phyloP scores from a whole-genome alignment of 257 asterid species.

The Coffea canephora region DNA sequence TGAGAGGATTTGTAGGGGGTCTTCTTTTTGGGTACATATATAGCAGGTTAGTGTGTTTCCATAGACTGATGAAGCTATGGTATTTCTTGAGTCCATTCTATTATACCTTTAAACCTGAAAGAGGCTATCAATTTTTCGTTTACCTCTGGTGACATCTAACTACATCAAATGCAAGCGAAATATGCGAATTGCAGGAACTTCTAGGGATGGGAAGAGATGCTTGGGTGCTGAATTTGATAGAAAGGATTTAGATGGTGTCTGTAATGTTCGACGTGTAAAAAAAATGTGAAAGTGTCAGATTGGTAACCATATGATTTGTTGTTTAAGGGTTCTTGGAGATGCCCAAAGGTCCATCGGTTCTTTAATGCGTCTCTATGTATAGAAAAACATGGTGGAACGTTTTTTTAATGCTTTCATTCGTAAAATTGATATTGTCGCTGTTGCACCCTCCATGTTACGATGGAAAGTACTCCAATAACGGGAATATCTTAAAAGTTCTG shows the following conservation, averaged over 20 bases:
- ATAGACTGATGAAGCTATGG: not conserved
- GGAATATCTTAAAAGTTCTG: not conserved
- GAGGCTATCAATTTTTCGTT: not conserved
- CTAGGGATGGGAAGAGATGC: not conserved
- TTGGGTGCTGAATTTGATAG: conserved; percentile 3
- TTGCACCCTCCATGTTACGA: not conserved
- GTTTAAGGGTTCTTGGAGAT: not conserved
- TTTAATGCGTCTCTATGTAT: not conserved
- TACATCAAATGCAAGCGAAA: not conserved
- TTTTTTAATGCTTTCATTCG: not conserved
- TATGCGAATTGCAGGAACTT: not conserved
- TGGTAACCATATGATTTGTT: not conserved
- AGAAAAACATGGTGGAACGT: not conserved
- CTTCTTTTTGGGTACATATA: not conserved
- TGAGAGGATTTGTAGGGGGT: not conserved
- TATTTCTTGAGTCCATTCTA: not conserved
- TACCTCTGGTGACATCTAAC: not conserved
- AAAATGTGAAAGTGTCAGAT: not conserved
- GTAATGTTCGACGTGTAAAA: not conserved
- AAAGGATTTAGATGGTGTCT: not conserved
- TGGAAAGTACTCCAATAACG: not conserved
- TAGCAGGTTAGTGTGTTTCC: not conserved
- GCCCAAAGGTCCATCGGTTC: not conserved
- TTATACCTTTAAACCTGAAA: not conserved
- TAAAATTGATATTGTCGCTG: not conserved